Evolutionary conservation across 805 yeast genomes (phyloP).

Genomic region (Ogataea angusta): DNA sequence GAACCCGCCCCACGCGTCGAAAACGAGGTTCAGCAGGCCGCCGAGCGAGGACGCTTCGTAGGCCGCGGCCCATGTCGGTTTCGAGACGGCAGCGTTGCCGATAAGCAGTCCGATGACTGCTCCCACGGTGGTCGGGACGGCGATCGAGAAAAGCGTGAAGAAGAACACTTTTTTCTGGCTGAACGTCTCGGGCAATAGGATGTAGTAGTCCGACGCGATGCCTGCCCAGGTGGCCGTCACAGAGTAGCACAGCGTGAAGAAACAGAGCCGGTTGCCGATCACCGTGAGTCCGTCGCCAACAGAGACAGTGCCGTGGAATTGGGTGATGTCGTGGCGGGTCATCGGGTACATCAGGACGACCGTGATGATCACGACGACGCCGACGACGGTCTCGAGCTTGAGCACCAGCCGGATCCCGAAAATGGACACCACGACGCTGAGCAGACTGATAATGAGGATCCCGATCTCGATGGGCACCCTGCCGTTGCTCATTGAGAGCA

Average conservation of each 20-base stretch:
- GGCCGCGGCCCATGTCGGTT: constrained; percentile 53
- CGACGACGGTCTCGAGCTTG: constrained; percentile 62
- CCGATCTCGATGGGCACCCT: constrained; percentile 71
- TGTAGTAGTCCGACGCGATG: constrained; percentile 79
- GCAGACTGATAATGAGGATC: constrained; percentile 62
- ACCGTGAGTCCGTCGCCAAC: constrained; percentile 40
- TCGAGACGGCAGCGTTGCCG: constrained; percentile 60
- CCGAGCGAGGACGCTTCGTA: constrained; percentile 68
- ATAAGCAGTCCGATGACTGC: constrained; percentile 71
- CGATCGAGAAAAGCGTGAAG: constrained; percentile 63
- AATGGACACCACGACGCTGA: constrained; percentile 64
- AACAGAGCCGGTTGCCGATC: constrained; percentile 68
- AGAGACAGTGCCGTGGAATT: constrained; percentile 39
- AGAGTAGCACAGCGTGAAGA: constrained; percentile 70
- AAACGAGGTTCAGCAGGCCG: constrained; percentile 64
- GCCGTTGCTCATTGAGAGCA: constrained; percentile 61
- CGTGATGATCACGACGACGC: constrained; percentile 65
- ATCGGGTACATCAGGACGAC: constrained; percentile 67
- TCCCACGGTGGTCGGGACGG: constrained; percentile 71
- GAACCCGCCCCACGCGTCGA: constrained; percentile 67
- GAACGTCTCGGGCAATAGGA: constrained; percentile 72
- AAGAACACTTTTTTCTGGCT: constrained; percentile 51
- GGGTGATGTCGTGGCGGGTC: constrained; percentile 39
- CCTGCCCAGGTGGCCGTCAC: constrained; percentile 90
- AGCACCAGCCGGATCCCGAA: constrained; percentile 76